Conservation (phyloP, 208 protist genomes). For the Trypanosoma cruzi region DNA sequence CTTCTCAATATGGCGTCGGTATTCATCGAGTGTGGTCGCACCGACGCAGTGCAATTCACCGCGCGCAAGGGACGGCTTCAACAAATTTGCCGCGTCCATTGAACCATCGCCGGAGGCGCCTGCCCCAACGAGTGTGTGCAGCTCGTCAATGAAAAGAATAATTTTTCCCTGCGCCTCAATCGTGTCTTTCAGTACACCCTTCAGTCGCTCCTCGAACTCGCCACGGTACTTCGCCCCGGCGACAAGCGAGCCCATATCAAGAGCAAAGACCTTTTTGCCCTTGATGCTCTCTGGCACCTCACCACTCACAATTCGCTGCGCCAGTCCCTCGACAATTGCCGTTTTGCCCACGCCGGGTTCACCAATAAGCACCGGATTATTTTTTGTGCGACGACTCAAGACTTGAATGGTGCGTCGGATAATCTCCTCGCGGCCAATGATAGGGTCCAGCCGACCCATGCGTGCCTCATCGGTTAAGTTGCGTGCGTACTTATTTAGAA, state of each 20-base stretch:
- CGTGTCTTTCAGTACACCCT: conserved; percentile 99
- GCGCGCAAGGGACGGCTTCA: conserved; percentile 98
- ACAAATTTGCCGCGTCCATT: conserved; percentile 98
- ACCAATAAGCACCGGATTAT: conserved; percentile 99
- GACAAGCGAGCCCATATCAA: conserved; percentile 99
- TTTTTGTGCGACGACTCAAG: conserved; percentile 98
- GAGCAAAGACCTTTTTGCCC: conserved; percentile 82
- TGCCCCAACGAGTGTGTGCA: conserved; percentile 98
- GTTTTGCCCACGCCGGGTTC: conserved; percentile 96
- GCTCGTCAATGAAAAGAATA: conserved; percentile 99
- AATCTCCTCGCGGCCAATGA: conserved; percentile 99
- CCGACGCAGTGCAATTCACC: conserved; percentile 97
- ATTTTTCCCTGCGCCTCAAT: conserved; percentile 94
- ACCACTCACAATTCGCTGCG: conserved; percentile 92
- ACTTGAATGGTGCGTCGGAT: conserved; percentile 98
- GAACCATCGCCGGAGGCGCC: conserved; percentile 91
- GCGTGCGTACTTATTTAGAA: conserved; percentile 96
- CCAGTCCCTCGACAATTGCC: conserved; percentile 94
- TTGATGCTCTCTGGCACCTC: conserved; percentile 93
- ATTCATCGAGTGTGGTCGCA: conserved; percentile 98
- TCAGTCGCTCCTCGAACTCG: conserved; percentile 99
- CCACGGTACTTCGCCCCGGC: conserved; percentile 99
- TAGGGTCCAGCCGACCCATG: conserved; percentile 96
- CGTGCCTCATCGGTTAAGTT: conserved; percentile 95
- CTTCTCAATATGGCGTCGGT: conserved; percentile 98